These are phyloP conservation scores for Claviceps citrina DNA, from an alignment of 2,329 filamentous ascomycete species.

Conservation along the genomic window DNA sequence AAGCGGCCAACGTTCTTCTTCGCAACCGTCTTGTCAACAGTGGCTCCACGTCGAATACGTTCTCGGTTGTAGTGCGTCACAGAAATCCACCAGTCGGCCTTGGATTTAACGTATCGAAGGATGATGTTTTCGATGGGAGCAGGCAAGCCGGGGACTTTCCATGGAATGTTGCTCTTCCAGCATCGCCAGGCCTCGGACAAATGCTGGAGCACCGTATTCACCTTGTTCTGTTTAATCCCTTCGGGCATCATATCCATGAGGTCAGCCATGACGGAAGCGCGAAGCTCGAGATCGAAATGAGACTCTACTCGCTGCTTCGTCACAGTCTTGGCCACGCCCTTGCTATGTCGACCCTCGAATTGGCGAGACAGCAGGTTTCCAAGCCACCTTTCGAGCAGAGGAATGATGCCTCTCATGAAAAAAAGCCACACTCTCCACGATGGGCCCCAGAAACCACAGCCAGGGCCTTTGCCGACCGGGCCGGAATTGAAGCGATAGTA, in stretches of 20 bases:
- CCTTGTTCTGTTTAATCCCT: conserved; percentile 98
- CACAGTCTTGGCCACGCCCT: conserved; percentile 96
- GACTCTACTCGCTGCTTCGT: conserved; percentile 98
- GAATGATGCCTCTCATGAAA: conserved; percentile 97
- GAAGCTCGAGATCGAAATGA: conserved; percentile 92
- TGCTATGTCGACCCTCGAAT: conserved; percentile 96
- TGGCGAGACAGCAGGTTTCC: conserved; percentile 93
- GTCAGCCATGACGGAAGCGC: conserved; percentile 96
- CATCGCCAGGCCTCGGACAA: conserved; percentile 96
- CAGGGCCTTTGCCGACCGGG: conserved; percentile 90
- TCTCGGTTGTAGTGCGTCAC: conserved; percentile 98
- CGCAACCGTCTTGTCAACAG: conserved; percentile 95
- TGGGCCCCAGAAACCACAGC: conserved; percentile 97
- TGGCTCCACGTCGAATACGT: conserved; percentile 87
- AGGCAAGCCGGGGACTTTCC: conserved; percentile 93
- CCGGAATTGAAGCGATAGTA: conserved; percentile 98
- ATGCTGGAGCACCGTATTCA: conserved; percentile 94
- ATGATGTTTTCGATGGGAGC: conserved; percentile 99
- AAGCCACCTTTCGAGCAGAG: conserved; percentile 89
- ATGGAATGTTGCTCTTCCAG: conserved; percentile 99
- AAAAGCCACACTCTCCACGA: conserved; percentile 99
- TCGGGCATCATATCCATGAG: conserved; percentile 99
- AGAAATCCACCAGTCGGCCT: conserved; percentile 99
- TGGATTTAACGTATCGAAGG: conserved; percentile 93
- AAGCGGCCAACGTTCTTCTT: conserved; percentile 97